phyloP scores from a whole-genome alignment of 345 rosid genomes.

The Arabidopsis suecica region DNA sequence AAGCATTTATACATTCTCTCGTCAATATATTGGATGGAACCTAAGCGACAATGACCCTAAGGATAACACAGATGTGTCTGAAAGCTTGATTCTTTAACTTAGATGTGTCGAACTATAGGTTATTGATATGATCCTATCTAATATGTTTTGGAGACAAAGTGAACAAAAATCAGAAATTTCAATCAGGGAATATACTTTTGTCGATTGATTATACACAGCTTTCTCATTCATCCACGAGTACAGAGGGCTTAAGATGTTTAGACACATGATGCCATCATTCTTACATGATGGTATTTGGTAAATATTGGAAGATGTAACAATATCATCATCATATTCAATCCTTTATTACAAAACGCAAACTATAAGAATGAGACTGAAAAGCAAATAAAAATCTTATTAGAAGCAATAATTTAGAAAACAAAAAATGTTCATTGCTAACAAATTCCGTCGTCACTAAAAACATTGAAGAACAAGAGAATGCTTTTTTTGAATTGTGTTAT shows the following conservation, averaged over 20 bases:
- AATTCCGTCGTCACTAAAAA: conserved; percentile 9
- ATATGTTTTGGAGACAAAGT: conserved; percentile 1
- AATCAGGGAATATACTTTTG: neutral
- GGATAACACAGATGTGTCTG: neutral
- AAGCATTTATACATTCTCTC: conserved; percentile 1
- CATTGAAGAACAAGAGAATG: conserved; percentile 28
- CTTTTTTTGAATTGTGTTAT: neutral
- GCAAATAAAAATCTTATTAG: neutral
- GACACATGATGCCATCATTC: neutral
- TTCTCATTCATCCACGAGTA: neutral
- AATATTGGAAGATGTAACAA: neutral
- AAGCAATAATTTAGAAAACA: conserved; percentile 4
- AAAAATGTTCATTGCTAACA: conserved; percentile 33
- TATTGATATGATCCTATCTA: neutral
- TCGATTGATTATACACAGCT: neutral
- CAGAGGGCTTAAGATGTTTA: neutral
- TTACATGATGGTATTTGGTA: neutral
- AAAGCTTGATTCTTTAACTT: conserved; percentile 7
- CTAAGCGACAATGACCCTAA: neutral
- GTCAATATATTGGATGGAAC: conserved; percentile 7
- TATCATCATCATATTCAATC: neutral
- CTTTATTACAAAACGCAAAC: conserved; percentile 7
- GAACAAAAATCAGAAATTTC: conserved; percentile 3
- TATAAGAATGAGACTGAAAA: neutral
- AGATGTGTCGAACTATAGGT: neutral